Evolutionary conservation across 306 rosid genomes (phyloP), one percentile per base, ranked within the genome.

Genomic region (Mimosa bimucronata): DNA sequence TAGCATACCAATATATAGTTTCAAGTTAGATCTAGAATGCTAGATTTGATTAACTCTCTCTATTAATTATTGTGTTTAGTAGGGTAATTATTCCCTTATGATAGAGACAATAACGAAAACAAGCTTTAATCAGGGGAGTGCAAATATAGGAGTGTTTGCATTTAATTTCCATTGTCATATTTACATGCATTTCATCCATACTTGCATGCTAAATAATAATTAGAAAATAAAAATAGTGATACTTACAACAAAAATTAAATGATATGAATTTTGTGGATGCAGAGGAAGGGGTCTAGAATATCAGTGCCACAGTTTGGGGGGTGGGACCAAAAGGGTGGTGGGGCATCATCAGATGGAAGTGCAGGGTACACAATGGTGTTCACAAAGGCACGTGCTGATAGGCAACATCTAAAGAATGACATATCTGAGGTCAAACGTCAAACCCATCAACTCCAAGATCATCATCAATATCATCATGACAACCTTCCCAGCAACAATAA

Each of bases 251-350:
- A 53, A 7, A 16, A 5, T 18, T 5, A 14, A 6, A 10, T 34
- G 16, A 11, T 67, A 10, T 38, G 1, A 19, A 19, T 3, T 19
- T 9, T 19, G 71, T 9, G 61, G 31, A 14, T 82, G 74, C 83
- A 94, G 98, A 85, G 58, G 29, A 86, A 85, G 15, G 46, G 76
- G 68, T 58, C 38, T n/a, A 30, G 91, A 89, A 87, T 81, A 85
- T 83, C 98, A 40, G 97, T 94, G 72, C 98, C 98, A 55, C 88
- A 89, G 37, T 94, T 94, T 80, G 98, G 97, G 81, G 98, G 85
- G 57, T 94, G 98, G 98, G 94, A 92, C 38, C 75, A 89, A 1
- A 89, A 85, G 67, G 21, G 76, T 0, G 14, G 15, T 14, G 58
- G 23, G 23, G 25, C 58, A 15, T 19, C 77, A 0, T 19, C 77